Percentiles rank a stretch among this genome's conserved stretches.
These are phyloP conservation scores for Phylloporus sp. DNA, from an alignment of 768 basidiomycete species.

Conservation along the genomic window DNA sequence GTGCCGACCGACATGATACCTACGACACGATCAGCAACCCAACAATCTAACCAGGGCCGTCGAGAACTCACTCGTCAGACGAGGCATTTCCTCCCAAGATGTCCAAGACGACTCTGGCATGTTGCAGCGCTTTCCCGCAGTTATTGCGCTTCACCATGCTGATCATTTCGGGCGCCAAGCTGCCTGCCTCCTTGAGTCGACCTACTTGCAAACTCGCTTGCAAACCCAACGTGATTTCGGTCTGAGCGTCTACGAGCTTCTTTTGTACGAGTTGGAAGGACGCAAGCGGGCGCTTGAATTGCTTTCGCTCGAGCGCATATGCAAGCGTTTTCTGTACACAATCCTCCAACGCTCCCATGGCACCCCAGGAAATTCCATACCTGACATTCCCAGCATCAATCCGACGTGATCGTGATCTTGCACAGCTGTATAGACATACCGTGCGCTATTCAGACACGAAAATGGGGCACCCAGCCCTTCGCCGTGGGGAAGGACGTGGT, in stretches of 20 bases:
- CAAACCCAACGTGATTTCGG: constrained; percentile 75
- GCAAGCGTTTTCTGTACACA: constrained; percentile 71
- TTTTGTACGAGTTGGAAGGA: constrained; percentile 98
- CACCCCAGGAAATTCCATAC: constrained; percentile 90
- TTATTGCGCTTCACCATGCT: constrained; percentile 95
- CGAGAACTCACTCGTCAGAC: constrained; percentile 71
- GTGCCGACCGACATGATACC: constrained; percentile 92
- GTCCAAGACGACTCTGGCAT: constrained; percentile 76
- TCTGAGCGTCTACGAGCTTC: constrained; percentile 92
- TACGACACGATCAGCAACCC: constrained; percentile 22
- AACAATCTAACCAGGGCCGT: background rate
- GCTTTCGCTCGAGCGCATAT: constrained; percentile 86
- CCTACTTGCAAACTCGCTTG: constrained; percentile 77
- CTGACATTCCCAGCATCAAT: constrained; percentile 29
- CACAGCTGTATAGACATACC: constrained; percentile 33
- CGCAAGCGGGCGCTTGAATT: constrained; percentile 86
- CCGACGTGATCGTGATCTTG: background rate
- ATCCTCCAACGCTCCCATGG: constrained; percentile 93
- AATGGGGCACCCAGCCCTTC: constrained; percentile 82
- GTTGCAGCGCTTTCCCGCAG: constrained; percentile 86
- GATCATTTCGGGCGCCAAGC: constrained; percentile 84
- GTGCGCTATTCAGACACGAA: constrained; percentile 87
- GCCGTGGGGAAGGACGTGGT: constrained; percentile 71
- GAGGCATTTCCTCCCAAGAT: constrained; percentile 93
- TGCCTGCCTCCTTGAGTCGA: constrained; percentile 75